Percentiles rank a stretch among this genome's conserved stretches.
Evolutionary conservation across 106 monocot genomes (phyloP).

Genomic region (Dendrobium catenatum): DNA sequence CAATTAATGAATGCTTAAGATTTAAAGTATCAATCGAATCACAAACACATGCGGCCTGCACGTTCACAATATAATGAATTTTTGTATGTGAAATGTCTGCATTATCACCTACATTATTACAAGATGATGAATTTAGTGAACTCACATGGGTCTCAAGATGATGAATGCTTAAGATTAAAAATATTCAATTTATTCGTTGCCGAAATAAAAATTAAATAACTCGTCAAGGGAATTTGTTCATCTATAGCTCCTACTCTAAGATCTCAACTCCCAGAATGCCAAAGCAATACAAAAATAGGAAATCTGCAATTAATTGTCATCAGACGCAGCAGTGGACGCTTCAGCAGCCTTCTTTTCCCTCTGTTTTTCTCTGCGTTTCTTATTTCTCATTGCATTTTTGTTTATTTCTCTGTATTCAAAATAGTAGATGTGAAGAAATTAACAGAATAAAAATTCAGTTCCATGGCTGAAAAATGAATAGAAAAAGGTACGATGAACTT

Average conservation of each 20-base stretch:
- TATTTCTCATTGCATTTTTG: constrained; percentile 87
- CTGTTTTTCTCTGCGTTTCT: constrained; percentile 78
- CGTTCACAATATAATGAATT: no score
- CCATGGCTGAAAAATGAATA: background rate
- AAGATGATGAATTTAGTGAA: no score
- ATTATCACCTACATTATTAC: no score
- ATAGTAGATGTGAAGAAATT: background rate
- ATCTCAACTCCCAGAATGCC: no score
- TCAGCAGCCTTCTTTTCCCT: constrained; percentile 78
- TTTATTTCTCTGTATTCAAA: constrained; percentile 22
- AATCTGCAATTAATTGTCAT: background rate
- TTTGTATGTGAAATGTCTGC: no score
- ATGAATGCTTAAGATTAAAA: background rate
- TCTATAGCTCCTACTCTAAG: background rate
- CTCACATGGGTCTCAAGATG: no score
- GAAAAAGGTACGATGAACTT: constrained; percentile 22
- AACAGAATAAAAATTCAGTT: background rate
- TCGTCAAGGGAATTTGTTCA: no score
- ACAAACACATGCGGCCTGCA: no score
- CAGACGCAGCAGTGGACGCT: constrained; percentile 15
- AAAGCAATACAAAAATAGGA: background rate
- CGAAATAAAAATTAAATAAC: background rate
- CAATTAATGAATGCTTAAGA: no score
- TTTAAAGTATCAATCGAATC: no score
- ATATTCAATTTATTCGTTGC: background rate